Evolutionary conservation across 2,329 filamentous ascomycete genomes (phyloP).

Genomic region (Sphaerulina vaccinii): DNA sequence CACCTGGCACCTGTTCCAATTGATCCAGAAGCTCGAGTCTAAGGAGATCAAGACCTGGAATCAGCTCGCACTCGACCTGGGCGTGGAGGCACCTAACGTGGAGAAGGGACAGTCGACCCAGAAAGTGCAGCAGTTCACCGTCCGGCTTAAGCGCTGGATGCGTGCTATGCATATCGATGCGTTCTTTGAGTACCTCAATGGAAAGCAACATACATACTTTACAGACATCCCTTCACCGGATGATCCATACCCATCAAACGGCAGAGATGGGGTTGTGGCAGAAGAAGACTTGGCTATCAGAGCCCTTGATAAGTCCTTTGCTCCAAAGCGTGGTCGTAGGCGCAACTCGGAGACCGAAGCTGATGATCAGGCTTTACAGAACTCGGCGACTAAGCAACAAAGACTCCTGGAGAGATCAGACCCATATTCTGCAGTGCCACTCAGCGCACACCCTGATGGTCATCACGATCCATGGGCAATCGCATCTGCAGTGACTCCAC

Average conservation of each 20-base stretch:
- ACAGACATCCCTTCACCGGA: constrained; percentile 67
- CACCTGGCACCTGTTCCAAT: constrained; percentile 71
- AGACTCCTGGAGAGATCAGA: constrained; percentile 14
- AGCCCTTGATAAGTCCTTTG: constrained; percentile 74
- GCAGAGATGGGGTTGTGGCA: constrained; percentile 76
- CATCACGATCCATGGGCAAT: constrained; percentile 54
- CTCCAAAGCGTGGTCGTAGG: constrained; percentile 61
- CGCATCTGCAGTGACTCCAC: constrained; percentile 40
- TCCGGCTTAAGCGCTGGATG: constrained; percentile 93
- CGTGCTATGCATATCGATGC: constrained; percentile 92
- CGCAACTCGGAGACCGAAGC: constrained; percentile 35
- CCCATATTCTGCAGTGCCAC: constrained; percentile 42
- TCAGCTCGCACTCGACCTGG: constrained; percentile 80
- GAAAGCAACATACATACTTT: constrained; percentile 77
- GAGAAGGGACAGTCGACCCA: constrained; percentile 79
- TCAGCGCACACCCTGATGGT: constrained; percentile 56
- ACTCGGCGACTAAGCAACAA: constrained; percentile 22
- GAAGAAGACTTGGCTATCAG: constrained; percentile 88
- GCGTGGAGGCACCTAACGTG: constrained; percentile 78
- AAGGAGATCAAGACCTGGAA: constrained; percentile 93
- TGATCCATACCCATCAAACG: constrained; percentile 61
- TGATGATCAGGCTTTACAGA: constrained; percentile 27
- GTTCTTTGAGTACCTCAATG: constrained; percentile 86
- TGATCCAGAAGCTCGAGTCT: constrained; percentile 73
- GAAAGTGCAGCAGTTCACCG: constrained; percentile 92